Evolutionary conservation across 23 red algal species (phyloP).

Genomic region (Gracilaria gracilis): DNA sequence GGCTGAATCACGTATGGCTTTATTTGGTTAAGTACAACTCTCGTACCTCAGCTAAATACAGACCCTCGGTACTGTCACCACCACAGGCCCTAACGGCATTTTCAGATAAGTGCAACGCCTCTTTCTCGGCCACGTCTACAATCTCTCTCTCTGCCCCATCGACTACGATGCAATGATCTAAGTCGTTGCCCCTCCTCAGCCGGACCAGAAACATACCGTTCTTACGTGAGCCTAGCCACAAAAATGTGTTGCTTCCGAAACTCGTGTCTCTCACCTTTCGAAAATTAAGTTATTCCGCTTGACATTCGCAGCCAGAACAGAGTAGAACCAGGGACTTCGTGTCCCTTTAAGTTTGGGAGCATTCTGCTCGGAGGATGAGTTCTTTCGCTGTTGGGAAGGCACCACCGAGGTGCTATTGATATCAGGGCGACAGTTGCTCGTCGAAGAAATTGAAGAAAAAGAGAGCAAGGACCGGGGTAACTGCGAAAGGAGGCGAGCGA

Average conservation of each 20-base stretch:
- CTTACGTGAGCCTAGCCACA: not conserved
- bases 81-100: not conserved
- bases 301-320: no score
- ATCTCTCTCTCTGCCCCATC: slow-evolving; percentile 10
- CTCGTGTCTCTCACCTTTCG: not conserved
- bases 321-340: no score
- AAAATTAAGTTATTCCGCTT: slow-evolving; percentile 20
- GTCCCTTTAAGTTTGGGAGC: no score
- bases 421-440: no score
- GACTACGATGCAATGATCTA: slow-evolving; percentile 31
- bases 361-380: no score
- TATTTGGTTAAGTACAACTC: not conserved
- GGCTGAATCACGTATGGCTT: not conserved
- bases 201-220: slow-evolving; percentile 5
- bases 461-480: no score
- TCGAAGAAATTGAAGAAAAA: no score
- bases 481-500: no score
- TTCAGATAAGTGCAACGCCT: not conserved
- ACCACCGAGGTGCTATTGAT: no score
- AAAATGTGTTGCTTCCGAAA: slow-evolving; percentile 8
- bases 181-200: not conserved
- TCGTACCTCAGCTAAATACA: slow-evolving; percentile 34
- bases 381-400: no score
- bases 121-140: slow-evolving; percentile 28
- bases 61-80: not conserved